Base-by-base conservation (phyloP, 305 asterid genomes). In the Plantago rigida region DNA sequence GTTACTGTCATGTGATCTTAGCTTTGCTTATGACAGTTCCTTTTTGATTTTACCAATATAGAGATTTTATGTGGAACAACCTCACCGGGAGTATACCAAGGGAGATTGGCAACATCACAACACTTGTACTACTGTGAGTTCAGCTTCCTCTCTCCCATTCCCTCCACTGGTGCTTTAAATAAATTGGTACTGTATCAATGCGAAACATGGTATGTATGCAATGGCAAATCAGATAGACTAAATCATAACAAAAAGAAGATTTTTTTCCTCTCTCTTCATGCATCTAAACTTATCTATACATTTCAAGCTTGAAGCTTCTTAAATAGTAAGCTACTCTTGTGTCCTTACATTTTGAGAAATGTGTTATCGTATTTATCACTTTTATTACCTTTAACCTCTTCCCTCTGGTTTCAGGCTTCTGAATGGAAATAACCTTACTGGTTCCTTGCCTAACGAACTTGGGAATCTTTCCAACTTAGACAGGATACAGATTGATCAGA, bases 11-110 rank as follows among this genome's bases (percentile, higher is more conserved):
- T 29, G 59, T 67, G 65, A 29, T 50, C 45, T 67, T 60, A 1
- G 29, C 57, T 69, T n/a, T 26, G 46, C 31, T 56, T 51, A 45
- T 66, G 29, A 49, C 31, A 19, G 44, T 64, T 60, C 68, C 47
- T n/a, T 61, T 72, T 46, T 71, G 14, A 50, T 59, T 75, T 29
- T 42, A 60, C 17, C 59, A 49, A 51, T 53, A 6, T 54, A 93
- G 97, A 85, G 97, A 90, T 76, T 70, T 93, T 56, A 93, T 93
- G 99, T 93, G 99, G 99, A 93, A 93, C 82, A 73, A 63, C 61
- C 77, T 93, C 62, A 77, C 77, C 22, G 97, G 97, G 57, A 77
- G 60, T 59, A 89, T 93, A 78, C 99, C 99, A 46, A 85, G 78
- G 82, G 97, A 93, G 84, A 93, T 93, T 49, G 96, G 99, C 75